phyloP scores from a whole-genome alignment of 164 flowering plant genomes.

The Houttuynia cordata region DNA sequence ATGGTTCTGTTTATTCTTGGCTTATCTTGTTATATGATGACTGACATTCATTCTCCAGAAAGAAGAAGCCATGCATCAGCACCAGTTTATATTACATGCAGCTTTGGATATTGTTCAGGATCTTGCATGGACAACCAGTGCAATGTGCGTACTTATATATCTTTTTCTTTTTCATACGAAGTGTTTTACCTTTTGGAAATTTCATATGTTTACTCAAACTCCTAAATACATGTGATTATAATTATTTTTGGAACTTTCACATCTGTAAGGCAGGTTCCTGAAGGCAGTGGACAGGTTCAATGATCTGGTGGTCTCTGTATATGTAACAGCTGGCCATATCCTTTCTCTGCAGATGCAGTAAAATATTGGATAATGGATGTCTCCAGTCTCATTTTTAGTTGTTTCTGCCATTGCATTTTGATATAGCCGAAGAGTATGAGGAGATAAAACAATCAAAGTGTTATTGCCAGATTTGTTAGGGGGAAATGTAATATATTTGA shows the following conservation, averaged over 20 bases:
- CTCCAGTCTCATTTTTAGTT: too few relatives aligned
- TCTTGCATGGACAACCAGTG: conserved; percentile 96
- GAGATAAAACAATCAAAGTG: too few relatives aligned
- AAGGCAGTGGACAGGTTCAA: conserved; percentile 79
- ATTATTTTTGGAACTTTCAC: too few relatives aligned
- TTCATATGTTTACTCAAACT: too few relatives aligned
- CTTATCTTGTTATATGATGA: too few relatives aligned
- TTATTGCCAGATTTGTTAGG: too few relatives aligned
- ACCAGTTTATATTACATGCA: conserved; percentile 89
- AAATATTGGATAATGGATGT: too few relatives aligned
- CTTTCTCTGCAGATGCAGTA: not conserved
- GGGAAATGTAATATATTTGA: too few relatives aligned
- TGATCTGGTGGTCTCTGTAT: conserved; percentile 81
- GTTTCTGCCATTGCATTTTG: too few relatives aligned
- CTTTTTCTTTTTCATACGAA: not conserved
- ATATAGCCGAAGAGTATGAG: too few relatives aligned
- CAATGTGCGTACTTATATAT: conserved; percentile 43
- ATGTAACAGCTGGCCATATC: conserved; percentile 98
- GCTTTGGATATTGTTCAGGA: conserved; percentile 96
- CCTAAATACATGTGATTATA: too few relatives aligned
- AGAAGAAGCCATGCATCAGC: conserved; percentile 95
- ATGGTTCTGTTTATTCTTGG: conserved; percentile 1
- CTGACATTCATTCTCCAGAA: conserved; percentile 62
- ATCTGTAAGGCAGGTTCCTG: conserved; percentile 46
- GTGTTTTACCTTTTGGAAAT: too few relatives aligned